Evolutionary conservation across 2,329 filamentous ascomycete species (phyloP), one percentile per base, ranked within the genome.

Genomic region (Cladosporium oxysporum): DNA sequence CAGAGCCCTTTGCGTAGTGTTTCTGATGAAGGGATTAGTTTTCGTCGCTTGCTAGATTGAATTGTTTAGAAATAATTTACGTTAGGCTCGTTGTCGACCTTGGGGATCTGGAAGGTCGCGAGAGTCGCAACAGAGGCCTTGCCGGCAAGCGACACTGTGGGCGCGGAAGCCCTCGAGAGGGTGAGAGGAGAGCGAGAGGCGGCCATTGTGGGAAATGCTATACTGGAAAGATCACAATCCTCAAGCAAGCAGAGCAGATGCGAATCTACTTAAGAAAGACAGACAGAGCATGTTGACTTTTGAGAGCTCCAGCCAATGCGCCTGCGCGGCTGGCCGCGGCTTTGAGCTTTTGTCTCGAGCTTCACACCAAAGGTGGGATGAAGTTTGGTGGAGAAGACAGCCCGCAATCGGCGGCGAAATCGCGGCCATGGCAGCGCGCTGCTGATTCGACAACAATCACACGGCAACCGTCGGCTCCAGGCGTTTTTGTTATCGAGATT

Each of bases 21-120:
- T 96, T 91, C 93, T 97, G 72, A 65, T 21, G 2, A 18, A 7
- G 8, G 8, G 23, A 21, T 61, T 12, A 69, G 65, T 31, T 18
- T 10, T 2, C 64, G 29, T 69, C 66, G 50, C 8, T 52, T 55
- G 70, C 67, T 23, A 52, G 23, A n/a, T 37, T 5, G 18, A 23
- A 52, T 4, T n/a, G 5, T 35, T 21, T 53, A 21, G 8, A 21
- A 18, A 47, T 1, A 21, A 64, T 91, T 79, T 80, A 97, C 93
- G 78, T 97, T 99, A n/a, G 92, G 92, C 82, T 99, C 95, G 77
- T 99, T 99, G 76, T 87, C 83, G 73, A 97, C 87, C 69, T 88
- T 88, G 59, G 95, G 95, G 61, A 93, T 87, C 83, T 92, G 94
- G 86, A 97, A 98, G 68, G 88, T 85, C 59, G 93, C 93, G 69